Conservation (phyloP, 2,329 filamentous ascomycete species). For the Colletotrichum lindemuthianum region DNA sequence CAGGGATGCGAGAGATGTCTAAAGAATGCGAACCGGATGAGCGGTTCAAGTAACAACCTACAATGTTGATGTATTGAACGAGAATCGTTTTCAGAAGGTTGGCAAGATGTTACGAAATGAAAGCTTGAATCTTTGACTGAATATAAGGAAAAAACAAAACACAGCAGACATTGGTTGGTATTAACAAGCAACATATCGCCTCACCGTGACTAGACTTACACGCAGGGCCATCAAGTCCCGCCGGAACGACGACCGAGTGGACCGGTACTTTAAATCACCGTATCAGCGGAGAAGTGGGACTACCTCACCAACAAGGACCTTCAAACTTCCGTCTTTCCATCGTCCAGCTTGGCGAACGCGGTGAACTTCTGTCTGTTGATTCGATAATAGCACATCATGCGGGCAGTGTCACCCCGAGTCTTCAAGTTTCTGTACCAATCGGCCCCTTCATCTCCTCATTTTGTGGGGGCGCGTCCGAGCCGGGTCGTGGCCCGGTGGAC, state of each 20-base stretch:
- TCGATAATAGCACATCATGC: constrained; percentile 5
- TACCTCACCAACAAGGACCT: not conserved
- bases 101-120: too few relatives aligned
- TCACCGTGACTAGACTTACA: not conserved
- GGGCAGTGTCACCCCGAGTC: constrained; percentile 9
- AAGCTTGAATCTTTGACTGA: not conserved
- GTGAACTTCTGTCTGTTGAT: constrained; percentile 4
- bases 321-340: constrained; percentile 13
- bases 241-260: not conserved
- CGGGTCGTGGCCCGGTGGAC: constrained; percentile 9
- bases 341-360: not conserved
- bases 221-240: constrained; percentile 15
- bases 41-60: not conserved
- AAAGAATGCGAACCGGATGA: not conserved
- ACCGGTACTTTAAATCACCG: constrained; percentile 18
- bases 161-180: not conserved
- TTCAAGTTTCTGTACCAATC: constrained; percentile 2
- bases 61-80: not conserved
- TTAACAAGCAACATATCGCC: too few relatives aligned
- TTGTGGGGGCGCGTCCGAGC: constrained; percentile 17
- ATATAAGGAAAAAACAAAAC: not conserved
- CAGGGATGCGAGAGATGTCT: not conserved
- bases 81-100: too few relatives aligned
- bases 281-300: not conserved
- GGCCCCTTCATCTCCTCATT: constrained; percentile 23